Evolutionary conservation across 805 yeast genomes (phyloP), one percentile per base, ranked within the genome.

Genomic region (Komagataella pseudopastoris): DNA sequence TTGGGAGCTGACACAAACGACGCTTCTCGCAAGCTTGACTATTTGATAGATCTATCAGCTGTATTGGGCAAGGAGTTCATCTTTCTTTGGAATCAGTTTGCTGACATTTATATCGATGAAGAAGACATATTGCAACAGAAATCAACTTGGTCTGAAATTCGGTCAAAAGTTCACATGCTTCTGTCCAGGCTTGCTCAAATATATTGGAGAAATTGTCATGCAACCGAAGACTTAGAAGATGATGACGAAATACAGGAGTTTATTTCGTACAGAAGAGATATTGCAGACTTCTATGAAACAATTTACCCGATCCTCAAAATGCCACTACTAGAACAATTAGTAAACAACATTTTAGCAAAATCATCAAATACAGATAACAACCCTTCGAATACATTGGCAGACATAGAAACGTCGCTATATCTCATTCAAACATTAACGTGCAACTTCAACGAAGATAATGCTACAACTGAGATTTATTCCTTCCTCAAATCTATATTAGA

Each of bases 221-320:
- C 75, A 22, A 70, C 68, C 17, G 65, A 69, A 16, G 39, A 30
- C 12, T 45, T 45, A 3, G 30, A 23, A n/a, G 71, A 69, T 44
- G 60, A 63, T 4, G 58, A 59, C 6, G 62, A 63, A 2, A 58
- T 65, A 18, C 59, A 58, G 22, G 95, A 84, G 56, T 87, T 89
- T 59, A 65, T 66, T 20, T 74, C 79, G 23, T 91, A 80, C 63
- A 74, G 97, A 57, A 68, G 78, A 36, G 91, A 85, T 54, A 83
- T 85, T 7, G 76, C 83, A 1, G 98, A 93, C 57, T 71, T 90
- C 44, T 77, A 87, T 56, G 93, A 88, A 51, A 71, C 79, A 0
- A 65, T 83, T 1, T 87, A 83, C 68, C 77, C 88, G 0, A 69
- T 86, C 4, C 70, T 88, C 44, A 87, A 85, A 44, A 51, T 63